Percentiles rank a stretch among this genome's conserved stretches.
phyloP scores from a whole-genome alignment of 441 rosid species.

The Macaranga tanarius region DNA sequence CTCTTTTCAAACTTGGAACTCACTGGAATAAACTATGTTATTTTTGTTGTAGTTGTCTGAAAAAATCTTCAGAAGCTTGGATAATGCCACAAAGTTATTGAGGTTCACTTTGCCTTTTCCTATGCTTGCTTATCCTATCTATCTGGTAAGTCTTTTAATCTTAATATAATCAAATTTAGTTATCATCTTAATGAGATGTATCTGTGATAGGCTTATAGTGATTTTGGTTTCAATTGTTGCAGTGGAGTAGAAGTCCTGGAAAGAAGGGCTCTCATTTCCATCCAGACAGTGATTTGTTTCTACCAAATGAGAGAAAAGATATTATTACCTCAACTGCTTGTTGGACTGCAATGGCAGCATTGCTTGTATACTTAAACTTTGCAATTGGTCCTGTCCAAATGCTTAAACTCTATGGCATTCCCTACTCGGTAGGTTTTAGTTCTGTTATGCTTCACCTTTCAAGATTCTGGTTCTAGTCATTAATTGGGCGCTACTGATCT shows the following conservation, averaged over 20 bases:
- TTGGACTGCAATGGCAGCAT: conserved; percentile 63
- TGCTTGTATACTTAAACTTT: conserved; percentile 50
- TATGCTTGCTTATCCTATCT: conserved; percentile 54
- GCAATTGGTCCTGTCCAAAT: conserved; percentile 55
- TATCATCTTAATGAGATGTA: neutral
- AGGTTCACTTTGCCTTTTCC: conserved; percentile 62
- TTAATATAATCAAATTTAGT: neutral
- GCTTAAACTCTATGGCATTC: conserved; percentile 79
- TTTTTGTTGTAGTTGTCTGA: conserved; percentile 62
- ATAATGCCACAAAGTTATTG: conserved; percentile 37
- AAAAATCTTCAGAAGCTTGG: conserved; percentile 66
- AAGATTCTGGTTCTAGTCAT: no score
- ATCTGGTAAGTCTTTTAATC: conserved; percentile 38
- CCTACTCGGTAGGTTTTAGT: conserved; percentile 57
- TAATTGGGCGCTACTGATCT: no score
- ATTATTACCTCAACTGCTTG: conserved; percentile 72
- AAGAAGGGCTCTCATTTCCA: conserved; percentile 88
- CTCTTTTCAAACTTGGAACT: conserved; percentile 4
- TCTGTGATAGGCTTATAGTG: neutral
- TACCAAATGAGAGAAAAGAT: conserved; percentile 60
- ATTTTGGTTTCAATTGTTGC: neutral
- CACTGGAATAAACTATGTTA: neutral
- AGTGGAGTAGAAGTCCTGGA: conserved; percentile 93
- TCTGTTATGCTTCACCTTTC: no score
- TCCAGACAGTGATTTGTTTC: conserved; percentile 68